Base-by-base conservation (phyloP, 169 alveolate genomes). In the Plasmodium inui region DNA sequence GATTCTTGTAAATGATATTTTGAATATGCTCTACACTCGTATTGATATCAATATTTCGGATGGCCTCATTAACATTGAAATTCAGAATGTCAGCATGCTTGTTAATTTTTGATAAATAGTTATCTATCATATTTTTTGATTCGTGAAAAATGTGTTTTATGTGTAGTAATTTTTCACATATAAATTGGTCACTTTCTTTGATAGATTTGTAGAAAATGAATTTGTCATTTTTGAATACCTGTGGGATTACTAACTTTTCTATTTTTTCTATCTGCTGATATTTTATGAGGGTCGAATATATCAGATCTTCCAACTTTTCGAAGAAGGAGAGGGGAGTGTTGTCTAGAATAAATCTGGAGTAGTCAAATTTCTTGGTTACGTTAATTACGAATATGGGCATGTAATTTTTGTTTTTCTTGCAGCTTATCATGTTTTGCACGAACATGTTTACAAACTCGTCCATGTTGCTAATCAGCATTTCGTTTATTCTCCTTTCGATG, bases 11-110 rank as follows among this genome's bases (percentile, higher is more conserved):
- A 22, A 88, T 88, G 12, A 88, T 88, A 61, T 88, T 88, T 61
- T 88, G 94, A 57, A 88, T 88, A 88, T 88, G 94, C 28, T 88
- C 94, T 5, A 88, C 94, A 57, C 94, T 88, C 55, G 94, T 88
- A 57, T 88, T 88, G 28, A 88, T 88, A 30, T 88, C 94, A 55
- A 88, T 88, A 73, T 88, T 88, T 88, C 70, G 79, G 22, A 88
- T 88, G 53, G 94, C 94, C 14, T 88, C 94, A 88, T 88, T 88
- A 37, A 88, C 74, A 79, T 88, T 88, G 82, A 88, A 88, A 76
- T 76, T 88, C 67, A 88, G 72, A 44, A 88, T 88, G 57, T 79
- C 94, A 61, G 94, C 26, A 28, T 88, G 94, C 37, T 79, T 88
- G 53, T 88, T 88, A 57, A 88, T 88, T 78, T 88, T 88, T 41